phyloP scores from a whole-genome alignment of 352 stramenopile species.

The Blastocystis sp. region DNA sequence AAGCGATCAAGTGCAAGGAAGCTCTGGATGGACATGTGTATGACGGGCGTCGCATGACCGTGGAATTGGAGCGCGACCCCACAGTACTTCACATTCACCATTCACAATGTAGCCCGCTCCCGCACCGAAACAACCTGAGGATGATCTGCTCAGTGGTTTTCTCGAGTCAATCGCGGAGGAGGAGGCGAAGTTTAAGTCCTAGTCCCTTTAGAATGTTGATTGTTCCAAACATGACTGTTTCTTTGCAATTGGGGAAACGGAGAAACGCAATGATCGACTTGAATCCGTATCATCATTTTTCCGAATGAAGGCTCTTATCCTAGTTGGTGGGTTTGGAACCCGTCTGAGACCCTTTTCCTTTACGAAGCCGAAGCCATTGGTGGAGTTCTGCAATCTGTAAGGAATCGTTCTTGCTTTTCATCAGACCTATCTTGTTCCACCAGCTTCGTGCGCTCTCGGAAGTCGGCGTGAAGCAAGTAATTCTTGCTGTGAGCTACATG shows the following conservation, averaged over 20 bases:
- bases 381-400: constrained; percentile 74
- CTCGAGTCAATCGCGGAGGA: constrained; percentile 10
- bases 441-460: constrained; percentile 76
- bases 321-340: constrained; percentile 77
- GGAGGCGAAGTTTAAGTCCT: background rate
- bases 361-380: constrained; percentile 75
- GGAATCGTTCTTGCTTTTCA: background rate
- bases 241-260: background rate
- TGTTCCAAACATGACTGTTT: background rate
- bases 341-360: constrained; percentile 75
- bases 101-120: background rate
- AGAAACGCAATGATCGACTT: background rate
- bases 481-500: constrained; percentile 77
- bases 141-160: constrained; percentile 1
- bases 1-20: background rate
- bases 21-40: background rate
- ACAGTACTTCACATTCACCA: background rate
- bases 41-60: background rate
- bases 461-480: constrained; percentile 75
- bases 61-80: background rate
- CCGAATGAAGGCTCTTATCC: constrained; percentile 76
- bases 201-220: background rate
- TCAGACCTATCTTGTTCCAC: constrained; percentile 74
- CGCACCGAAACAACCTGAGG: background rate
- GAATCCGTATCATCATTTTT: background rate